Evolutionary conservation across 139 green algal species (phyloP).

Genomic region (Yamagishiella unicocca): DNA sequence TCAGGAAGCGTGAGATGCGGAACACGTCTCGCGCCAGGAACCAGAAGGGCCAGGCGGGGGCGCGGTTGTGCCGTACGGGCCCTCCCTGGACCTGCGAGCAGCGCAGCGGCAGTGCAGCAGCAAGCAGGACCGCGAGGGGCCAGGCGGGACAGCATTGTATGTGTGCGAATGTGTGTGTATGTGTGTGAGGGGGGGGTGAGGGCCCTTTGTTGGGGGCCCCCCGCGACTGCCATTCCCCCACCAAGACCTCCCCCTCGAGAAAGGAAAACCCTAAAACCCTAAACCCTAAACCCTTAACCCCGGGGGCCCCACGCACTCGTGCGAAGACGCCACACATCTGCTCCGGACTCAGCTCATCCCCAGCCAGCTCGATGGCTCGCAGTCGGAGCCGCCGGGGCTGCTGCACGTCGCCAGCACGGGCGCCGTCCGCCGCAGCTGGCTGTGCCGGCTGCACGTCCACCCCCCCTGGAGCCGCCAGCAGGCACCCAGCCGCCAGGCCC

Average conservation of each 20-base stretch:
- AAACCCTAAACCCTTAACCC: no score
- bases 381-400: neutral
- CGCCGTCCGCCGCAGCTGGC: neutral
- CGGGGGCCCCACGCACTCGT: conserved; percentile 6
- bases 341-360: conserved; percentile 59
- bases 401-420: neutral
- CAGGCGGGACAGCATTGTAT: no score
- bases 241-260: no score
- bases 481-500: conserved; percentile 50
- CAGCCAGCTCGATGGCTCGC: conserved; percentile 48
- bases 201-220: no score
- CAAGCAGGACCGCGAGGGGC: no score
- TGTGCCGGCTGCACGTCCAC: neutral
- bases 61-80: conserved; percentile 39
- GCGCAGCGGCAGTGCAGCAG: no score
- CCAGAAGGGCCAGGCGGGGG: conserved; percentile 63
- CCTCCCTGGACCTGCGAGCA: neutral
- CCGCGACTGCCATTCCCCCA: no score
- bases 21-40: conserved; percentile 62
- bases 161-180: no score
- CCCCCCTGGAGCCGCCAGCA: neutral
- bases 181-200: no score
- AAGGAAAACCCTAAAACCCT: no score
- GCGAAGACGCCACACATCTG: conserved; percentile 62
- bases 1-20: conserved; percentile 53